Base-by-base conservation (phyloP, 2,329 filamentous ascomycete species). In the Hirsutella minnesotensis region DNA sequence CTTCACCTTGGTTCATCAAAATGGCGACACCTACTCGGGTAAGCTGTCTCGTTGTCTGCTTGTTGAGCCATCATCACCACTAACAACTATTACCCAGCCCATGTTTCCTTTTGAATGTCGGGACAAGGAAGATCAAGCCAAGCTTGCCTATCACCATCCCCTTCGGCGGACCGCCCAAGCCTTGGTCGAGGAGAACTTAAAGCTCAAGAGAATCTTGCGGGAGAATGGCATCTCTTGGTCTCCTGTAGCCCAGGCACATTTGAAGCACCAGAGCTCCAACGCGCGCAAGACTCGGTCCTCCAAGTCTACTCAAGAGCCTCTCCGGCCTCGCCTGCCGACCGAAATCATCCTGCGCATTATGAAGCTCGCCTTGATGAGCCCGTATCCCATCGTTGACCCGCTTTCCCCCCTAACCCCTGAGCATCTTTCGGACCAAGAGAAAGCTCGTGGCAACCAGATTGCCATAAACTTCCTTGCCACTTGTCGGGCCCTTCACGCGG, bases 301-400 rank as follows among this genome's bases (percentile, higher is more conserved):
- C 39, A 50, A 51, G 44, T 49, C 51, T 13, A 51, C 54, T 7
- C 49, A 52, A 44, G 55, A 62, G 24, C 49, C 53, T 24, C 49
- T 56, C 38, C 49, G 52, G n/a, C 71, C 69, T 1, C 60, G 65
- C 34, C 60, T 77, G 10, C 73, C 74, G 1, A 66, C 65, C 22
- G 74, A 77, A 54, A 63, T 77, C 37, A 62, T 73, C 41, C 55
- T 77, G 21, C 64, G 64, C 29, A 69, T 78, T 40, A 60, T 77
- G 38, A 65, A 66, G 35, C 73, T 69, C 50, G 66, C 73, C 22
- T 46, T 78, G 54, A 69, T 65, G 21, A 70, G 69, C 50, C 53
- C 62, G 1, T 46, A 61, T 27, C 67, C 74, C 27, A 73, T 78
- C 47, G 60, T 77, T 39, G 73, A 78, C 45, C 74, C 74, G 3